phyloP scores from a whole-genome alignment of 768 basidiomycete species.

The Pholiota molesta region DNA sequence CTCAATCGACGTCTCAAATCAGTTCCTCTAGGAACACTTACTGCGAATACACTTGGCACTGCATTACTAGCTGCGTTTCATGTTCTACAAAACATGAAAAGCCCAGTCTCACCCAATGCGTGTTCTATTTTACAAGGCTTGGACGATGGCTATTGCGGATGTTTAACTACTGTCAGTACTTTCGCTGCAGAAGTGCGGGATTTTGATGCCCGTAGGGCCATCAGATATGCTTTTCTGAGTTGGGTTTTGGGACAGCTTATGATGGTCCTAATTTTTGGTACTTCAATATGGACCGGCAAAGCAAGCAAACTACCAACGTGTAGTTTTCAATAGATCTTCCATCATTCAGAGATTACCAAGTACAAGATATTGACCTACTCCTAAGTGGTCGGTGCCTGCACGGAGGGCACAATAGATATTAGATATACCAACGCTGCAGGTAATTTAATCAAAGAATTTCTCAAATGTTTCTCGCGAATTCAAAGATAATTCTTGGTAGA shows the following conservation, averaged over 20 bases:
- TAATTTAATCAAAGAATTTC: background rate
- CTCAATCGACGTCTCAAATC: constrained; percentile 67
- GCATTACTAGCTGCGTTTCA: constrained; percentile 77
- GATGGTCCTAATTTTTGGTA: constrained; percentile 73
- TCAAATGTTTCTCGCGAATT: background rate
- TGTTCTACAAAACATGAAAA: constrained; percentile 61
- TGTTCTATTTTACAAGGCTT: constrained; percentile 84
- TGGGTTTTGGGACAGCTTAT: constrained; percentile 71
- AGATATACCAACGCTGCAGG: background rate
- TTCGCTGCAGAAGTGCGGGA: constrained; percentile 80
- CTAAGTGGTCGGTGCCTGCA: background rate
- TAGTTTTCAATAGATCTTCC: constrained; percentile 35
- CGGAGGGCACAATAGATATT: background rate
- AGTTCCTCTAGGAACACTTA: constrained; percentile 80
- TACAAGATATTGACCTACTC: background rate
- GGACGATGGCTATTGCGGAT: constrained; percentile 92
- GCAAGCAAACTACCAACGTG: constrained; percentile 52
- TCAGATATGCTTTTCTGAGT: constrained; percentile 70
- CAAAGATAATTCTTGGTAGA: no score
- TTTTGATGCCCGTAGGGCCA: constrained; percentile 58
- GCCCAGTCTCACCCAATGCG: constrained; percentile 48
- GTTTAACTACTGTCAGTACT: constrained; percentile 92
- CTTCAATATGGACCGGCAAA: constrained; percentile 54
- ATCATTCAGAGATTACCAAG: constrained; percentile 1
- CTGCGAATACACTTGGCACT: constrained; percentile 78